Percentiles rank a stretch among this genome's conserved stretches.
Evolutionary conservation across 108 stramenopile species (phyloP).

Genomic region (Cyclotella distinguenda): DNA sequence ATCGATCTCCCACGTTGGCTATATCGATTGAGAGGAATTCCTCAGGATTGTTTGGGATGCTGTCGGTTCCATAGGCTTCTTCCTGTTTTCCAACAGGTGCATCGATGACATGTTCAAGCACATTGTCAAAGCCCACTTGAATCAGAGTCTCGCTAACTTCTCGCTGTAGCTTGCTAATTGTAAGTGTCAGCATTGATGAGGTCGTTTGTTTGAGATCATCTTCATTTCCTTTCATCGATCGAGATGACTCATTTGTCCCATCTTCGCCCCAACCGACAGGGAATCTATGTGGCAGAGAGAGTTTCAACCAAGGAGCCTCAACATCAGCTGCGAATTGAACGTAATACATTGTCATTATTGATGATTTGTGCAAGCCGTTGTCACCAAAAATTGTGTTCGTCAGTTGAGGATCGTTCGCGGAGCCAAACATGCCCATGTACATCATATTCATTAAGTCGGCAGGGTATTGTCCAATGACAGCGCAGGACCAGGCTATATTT

Average conservation of each 20-base stretch:
- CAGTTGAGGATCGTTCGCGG: slow-evolving; percentile 37
- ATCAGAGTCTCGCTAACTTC: slow-evolving; percentile 56
- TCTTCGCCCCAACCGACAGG: slow-evolving; percentile 62
- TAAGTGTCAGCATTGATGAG: slow-evolving; percentile 50
- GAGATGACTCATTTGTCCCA: slow-evolving; percentile 7
- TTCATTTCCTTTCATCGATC: slow-evolving; percentile 13
- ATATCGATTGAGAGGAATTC: slow-evolving; percentile 73
- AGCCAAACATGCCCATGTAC: slow-evolving; percentile 68
- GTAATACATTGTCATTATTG: slow-evolving; percentile 48
- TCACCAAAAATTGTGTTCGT: slow-evolving; percentile 36
- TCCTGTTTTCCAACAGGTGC: slow-evolving; percentile 48
- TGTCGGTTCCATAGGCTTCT: slow-evolving; percentile 45
- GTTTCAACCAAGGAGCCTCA: slow-evolving; percentile 42
- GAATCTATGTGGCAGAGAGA: slow-evolving; percentile 63
- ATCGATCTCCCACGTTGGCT: slow-evolving; percentile 56
- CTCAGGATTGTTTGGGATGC: slow-evolving; percentile 38
- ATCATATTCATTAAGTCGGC: slow-evolving; percentile 51
- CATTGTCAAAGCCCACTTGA: slow-evolving; percentile 72
- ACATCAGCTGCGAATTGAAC: slow-evolving; percentile 64
- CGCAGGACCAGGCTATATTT: slow-evolving; percentile 15
- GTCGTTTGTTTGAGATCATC: slow-evolving; percentile 41
- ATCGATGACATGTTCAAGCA: slow-evolving; percentile 65
- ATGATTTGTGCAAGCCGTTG: slow-evolving; percentile 42
- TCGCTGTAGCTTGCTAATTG: slow-evolving; percentile 62
- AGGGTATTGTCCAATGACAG: slow-evolving; percentile 63